These are phyloP conservation scores for Pugionium cornutum DNA, from an alignment of 345 rosid genomes.

Conservation along the genomic window DNA sequence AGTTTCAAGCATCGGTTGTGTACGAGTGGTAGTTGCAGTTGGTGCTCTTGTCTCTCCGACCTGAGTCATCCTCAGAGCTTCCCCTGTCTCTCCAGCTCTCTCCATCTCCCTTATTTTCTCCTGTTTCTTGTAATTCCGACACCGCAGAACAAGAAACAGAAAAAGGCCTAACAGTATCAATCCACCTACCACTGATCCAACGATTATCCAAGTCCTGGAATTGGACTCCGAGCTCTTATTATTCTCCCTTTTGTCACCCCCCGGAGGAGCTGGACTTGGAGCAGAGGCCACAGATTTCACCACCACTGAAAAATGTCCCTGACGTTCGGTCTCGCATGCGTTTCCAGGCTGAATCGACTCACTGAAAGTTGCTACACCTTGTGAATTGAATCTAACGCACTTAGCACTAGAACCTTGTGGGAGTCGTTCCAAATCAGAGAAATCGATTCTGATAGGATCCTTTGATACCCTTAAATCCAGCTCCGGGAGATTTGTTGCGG, in stretches of 20 bases:
- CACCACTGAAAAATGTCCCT: conserved; percentile 86
- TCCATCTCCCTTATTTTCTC: conserved; percentile 84
- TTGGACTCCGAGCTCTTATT: conserved; percentile 37
- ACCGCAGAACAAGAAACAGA: conserved; percentile 52
- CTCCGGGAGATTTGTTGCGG: conserved; percentile 52
- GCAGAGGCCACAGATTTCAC: conserved; percentile 61
- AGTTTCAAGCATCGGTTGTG: conserved; percentile 81
- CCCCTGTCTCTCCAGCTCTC: conserved; percentile 92
- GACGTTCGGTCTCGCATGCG: conserved; percentile 57
- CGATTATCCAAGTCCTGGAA: conserved; percentile 59
- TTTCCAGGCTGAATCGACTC: conserved; percentile 48
- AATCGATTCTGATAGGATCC: conserved; percentile 59
- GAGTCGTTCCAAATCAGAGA: conserved; percentile 51
- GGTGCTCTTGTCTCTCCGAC: conserved; percentile 90
- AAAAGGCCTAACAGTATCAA: conserved; percentile 53
- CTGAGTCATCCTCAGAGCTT: conserved; percentile 71
- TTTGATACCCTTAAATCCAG: conserved; percentile 50
- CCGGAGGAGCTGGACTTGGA: conserved; percentile 46
- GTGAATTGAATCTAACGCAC: conserved; percentile 70
- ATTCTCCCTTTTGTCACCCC: conserved; percentile 15
- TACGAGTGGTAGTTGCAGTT: conserved; percentile 74
- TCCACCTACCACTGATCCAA: conserved; percentile 82
- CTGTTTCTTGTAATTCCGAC: conserved; percentile 54
- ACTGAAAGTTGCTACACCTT: conserved; percentile 60
- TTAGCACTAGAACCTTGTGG: conserved; percentile 61